Evolutionary conservation across 164 flowering plant genomes (phyloP), one percentile per base, ranked within the genome.

Genomic region (Aristolochia fimbriata): DNA sequence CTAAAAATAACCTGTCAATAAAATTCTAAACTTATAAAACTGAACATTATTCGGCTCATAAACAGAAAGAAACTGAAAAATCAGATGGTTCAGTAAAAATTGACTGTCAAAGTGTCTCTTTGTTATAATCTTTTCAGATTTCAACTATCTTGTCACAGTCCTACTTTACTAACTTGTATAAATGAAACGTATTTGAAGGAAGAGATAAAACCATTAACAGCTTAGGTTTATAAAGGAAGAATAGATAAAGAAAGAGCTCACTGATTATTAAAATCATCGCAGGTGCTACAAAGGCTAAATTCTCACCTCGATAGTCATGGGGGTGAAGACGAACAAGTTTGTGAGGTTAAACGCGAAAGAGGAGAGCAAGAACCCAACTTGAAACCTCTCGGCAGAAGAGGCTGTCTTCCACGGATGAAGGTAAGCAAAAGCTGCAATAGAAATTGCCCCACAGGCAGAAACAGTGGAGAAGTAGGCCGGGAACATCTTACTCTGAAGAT

Each of bases 401-500:
- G 97, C 66, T 0, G 88, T 73, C 70, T 79, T 83, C 87, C 85
- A 93, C 14, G 99, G 99, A 76, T 90, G 97, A 55, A 84, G 56
- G 67, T 93, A 93, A 11, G 81, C 90, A 70, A 90, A 93, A 2
- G 88, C 61, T 10, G 79, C 90, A 48, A 80, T 78, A 0, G 91
- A 79, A 17, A 77, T 67, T 0, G 97, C 91, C 50, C 83, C 82
- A 60, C 92, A 90, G 5, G 76, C 74, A 0, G 81, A 82, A 8
- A 93, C 88, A 83, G 84, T 30, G 6, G 86, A 58, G 58, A 93
- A 93, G 70, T 89, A 93, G 1, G 99, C 99, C 15, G 99, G 99
- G 69, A 93, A 93, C 99, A 93, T 93, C 77, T 90, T 93, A 78
- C 96, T 85, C 60, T 90, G 97, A 59, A 90, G 72, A 63, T 86